Evolutionary conservation across 169 alveolate genomes (phyloP).

Genomic region (Hepatocystis sp.): DNA sequence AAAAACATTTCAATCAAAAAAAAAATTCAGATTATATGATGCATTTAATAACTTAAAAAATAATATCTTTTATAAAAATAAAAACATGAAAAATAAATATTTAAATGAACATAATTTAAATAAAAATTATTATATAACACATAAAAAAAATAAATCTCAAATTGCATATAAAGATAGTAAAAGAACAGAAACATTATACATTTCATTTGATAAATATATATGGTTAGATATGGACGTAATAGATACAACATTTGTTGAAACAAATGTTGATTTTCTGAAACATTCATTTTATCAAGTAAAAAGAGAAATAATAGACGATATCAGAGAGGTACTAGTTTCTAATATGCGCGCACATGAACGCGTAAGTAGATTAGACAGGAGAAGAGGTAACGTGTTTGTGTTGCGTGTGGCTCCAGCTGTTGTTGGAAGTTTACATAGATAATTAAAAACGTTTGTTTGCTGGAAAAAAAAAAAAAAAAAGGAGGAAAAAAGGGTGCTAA

Average conservation of each 20-base stretch:
- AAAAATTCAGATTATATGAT: conserved; percentile 30
- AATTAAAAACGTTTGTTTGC: too few relatives aligned
- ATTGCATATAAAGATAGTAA: background rate
- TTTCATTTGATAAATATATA: conserved; percentile 75
- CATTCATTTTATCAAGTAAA: conserved; percentile 91
- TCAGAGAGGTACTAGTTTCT: conserved; percentile 88
- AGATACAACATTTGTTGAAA: conserved; percentile 91
- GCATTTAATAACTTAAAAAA: conserved; percentile 36
- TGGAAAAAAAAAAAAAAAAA: background rate
- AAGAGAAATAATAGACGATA: conserved; percentile 91
- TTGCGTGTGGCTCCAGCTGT: conserved; percentile 89
- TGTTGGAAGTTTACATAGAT: conserved; percentile 74
- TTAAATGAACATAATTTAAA: conserved; percentile 28
- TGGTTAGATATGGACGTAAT: conserved; percentile 93
- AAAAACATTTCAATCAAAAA: conserved; percentile 61
- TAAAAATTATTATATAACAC: conserved; percentile 26
- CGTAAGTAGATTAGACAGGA: conserved; percentile 87
- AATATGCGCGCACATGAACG: conserved; percentile 90
- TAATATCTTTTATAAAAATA: conserved; percentile 28
- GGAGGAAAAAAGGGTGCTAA: background rate
- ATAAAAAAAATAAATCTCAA: conserved; percentile 5
- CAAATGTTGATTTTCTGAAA: conserved; percentile 87
- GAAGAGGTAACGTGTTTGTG: conserved; percentile 92
- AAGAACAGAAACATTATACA: conserved; percentile 52
- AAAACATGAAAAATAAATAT: conserved; percentile 12